phyloP scores from a whole-genome alignment of 352 stramenopile genomes.

The Pythium biforme region DNA sequence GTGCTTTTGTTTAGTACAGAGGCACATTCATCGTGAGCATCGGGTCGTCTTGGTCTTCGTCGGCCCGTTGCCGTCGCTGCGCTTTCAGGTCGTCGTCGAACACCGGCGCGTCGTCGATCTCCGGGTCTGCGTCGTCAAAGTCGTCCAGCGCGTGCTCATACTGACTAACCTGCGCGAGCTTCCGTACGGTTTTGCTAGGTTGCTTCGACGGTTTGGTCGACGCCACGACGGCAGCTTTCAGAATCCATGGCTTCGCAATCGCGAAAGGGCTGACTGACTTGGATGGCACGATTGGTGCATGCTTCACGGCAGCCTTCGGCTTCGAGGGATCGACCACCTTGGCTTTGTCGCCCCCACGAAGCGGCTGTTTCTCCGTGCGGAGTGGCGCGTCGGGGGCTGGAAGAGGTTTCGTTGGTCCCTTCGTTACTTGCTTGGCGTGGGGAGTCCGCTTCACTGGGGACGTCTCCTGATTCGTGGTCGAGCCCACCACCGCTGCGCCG shows the following conservation, averaged over 20 bases:
- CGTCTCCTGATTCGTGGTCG: conserved; percentile 7
- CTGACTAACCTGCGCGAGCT: background rate
- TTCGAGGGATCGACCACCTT: background rate
- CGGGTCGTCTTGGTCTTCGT: conserved; percentile 25
- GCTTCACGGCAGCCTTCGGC: background rate
- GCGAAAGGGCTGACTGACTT: background rate
- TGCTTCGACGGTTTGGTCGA: conserved; percentile 4
- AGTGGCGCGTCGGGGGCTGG: background rate
- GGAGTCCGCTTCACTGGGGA: conserved; percentile 11
- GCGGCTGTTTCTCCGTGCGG: background rate
- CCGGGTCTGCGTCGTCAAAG: conserved; percentile 65
- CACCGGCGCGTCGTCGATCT: conserved; percentile 50
- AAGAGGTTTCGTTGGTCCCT: background rate
- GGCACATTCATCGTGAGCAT: conserved; percentile 25
- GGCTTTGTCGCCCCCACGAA: background rate
- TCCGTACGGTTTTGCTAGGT: conserved; percentile 8
- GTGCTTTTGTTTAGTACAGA: conserved; percentile 9
- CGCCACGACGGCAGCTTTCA: background rate
- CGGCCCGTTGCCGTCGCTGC: conserved; percentile 20
- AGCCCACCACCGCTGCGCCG: background rate
- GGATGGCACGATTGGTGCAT: background rate
- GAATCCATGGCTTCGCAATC: background rate
- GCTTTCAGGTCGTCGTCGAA: conserved; percentile 42
- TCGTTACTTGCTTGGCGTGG: background rate
- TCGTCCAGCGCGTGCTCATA: conserved; percentile 32